Evolutionary conservation across 345 rosid species (phyloP).

Genomic region (Melaleuca quinquenervia): DNA sequence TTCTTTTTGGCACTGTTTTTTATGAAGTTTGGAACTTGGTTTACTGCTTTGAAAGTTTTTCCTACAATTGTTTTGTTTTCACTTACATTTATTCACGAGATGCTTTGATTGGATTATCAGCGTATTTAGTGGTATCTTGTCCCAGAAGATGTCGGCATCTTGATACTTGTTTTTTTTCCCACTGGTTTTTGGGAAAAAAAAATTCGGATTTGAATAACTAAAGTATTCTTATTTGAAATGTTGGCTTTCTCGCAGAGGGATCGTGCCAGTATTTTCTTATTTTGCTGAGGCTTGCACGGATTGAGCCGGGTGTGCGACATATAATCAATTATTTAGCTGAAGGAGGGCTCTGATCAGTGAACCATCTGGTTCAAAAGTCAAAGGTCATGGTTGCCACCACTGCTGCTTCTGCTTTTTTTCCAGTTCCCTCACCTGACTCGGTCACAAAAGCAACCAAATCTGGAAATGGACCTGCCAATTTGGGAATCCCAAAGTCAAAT

Average conservation of each 20-base stretch:
- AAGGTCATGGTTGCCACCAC: constrained; percentile 31
- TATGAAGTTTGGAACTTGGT: neutral
- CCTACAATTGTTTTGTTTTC: neutral
- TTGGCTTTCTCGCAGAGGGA: neutral
- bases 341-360: neutral
- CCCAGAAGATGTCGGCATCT: neutral
- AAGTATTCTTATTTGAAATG: neutral
- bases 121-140: neutral
- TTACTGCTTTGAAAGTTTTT: neutral
- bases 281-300: neutral
- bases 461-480: constrained; percentile 28
- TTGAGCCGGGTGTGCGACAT: neutral
- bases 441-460: constrained; percentile 30
- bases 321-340: neutral
- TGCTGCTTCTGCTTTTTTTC: constrained; percentile 68
- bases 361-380: neutral
- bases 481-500: constrained; percentile 31
- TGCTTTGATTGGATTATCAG: neutral
- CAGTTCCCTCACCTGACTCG: constrained; percentile 41
- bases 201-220: neutral
- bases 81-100: neutral
- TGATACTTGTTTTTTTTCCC: neutral
- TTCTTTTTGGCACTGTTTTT: neutral
- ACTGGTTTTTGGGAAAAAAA: neutral
- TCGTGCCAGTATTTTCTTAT: neutral